Evolutionary conservation across 305 asterid genomes (phyloP).

Genomic region (Fraxinus sp.): DNA sequence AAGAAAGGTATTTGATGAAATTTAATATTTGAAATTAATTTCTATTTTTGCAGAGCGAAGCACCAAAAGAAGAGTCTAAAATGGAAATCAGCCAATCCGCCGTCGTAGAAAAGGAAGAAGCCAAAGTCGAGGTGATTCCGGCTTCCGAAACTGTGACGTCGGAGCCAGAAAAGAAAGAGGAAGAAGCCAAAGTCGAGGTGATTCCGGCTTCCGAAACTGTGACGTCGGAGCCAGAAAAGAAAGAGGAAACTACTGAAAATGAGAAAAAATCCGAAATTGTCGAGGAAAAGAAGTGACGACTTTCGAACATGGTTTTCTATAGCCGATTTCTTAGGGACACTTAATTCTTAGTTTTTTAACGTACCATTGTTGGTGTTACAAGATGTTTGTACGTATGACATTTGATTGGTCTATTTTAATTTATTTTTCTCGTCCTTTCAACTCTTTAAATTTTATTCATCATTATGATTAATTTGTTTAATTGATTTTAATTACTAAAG

Average conservation of each 20-base stretch:
- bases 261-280: constrained; percentile 18
- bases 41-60: constrained; percentile 23
- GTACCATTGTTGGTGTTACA: not conserved
- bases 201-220: not conserved
- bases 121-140: no score
- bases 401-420: not conserved
- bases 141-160: no score
- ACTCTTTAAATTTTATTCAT: not conserved
- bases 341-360: not conserved
- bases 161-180: not conserved
- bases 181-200: not conserved
- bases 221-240: not conserved
- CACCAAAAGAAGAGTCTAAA: constrained; percentile 24
- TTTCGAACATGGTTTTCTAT: constrained; percentile 22
- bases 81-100: constrained; percentile 1
- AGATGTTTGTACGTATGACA: not conserved
- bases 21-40: not conserved
- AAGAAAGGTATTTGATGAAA: constrained; percentile 9
- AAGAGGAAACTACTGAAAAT: constrained; percentile 4
- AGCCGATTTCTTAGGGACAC: not conserved
- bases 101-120: not conserved
- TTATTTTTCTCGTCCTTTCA: not conserved
- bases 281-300: constrained; percentile 21
- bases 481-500: not conserved
- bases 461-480: not conserved